These are phyloP conservation scores for Brassica juncea DNA, from an alignment of 345 rosid species.

Conservation along the genomic window DNA sequence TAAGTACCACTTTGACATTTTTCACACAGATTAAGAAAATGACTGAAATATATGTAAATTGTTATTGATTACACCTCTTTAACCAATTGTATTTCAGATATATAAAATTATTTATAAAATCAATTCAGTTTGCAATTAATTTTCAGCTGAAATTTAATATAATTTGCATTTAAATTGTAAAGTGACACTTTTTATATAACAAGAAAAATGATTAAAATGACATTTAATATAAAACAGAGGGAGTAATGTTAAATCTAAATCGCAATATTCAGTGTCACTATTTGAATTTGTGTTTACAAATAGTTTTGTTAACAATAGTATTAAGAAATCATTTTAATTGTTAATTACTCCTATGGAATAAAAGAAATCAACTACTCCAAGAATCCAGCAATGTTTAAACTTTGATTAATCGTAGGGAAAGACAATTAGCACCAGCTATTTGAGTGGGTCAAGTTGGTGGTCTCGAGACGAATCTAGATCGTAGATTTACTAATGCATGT, in stretches of 20 bases:
- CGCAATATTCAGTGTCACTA: not conserved
- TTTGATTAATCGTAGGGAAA: conserved; percentile 12
- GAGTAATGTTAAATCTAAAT: not conserved
- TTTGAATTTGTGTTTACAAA: not conserved
- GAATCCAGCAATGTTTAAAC: not conserved
- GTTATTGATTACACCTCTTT: too few species aligned
- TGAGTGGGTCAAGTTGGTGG: conserved; percentile 20
- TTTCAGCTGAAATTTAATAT: too few species aligned
- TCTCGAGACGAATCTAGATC: conserved; percentile 38
- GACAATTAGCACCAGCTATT: conserved; percentile 21
- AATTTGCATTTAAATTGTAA: too few species aligned
- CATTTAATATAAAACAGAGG: too few species aligned
- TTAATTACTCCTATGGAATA: not conserved
- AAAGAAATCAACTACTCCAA: not conserved
- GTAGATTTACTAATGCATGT: not conserved
- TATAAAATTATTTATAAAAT: too few species aligned
- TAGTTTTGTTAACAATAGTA: not conserved
- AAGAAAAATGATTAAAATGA: too few species aligned
- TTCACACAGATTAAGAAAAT: too few species aligned
- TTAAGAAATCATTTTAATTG: not conserved
- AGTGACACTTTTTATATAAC: too few species aligned
- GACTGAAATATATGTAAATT: too few species aligned
- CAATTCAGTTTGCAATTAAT: too few species aligned
- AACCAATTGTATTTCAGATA: too few species aligned
- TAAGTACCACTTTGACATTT: too few species aligned